Evolutionary conservation across 352 stramenopile genomes (phyloP).

Genomic region (Globisporangium middletonii): DNA sequence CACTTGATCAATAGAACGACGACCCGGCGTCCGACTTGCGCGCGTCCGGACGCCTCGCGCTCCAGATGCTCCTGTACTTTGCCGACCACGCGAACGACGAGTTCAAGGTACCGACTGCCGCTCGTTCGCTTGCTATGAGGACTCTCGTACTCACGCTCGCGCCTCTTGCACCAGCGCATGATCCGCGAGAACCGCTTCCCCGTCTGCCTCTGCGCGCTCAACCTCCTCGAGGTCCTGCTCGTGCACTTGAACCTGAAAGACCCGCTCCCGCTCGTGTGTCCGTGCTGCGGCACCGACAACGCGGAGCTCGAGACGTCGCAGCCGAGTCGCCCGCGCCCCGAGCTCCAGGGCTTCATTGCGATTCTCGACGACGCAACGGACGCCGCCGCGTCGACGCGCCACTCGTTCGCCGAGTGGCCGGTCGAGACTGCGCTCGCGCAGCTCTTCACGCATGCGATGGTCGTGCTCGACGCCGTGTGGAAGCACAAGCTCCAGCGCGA

Average conservation of each 20-base stretch:
- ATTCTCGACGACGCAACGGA: constrained; percentile 42
- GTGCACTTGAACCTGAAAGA: constrained; percentile 68
- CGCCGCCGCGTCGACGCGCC: constrained; percentile 28
- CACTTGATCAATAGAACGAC: constrained; percentile 28
- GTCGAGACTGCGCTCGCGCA: constrained; percentile 50
- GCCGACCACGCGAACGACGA: constrained; percentile 63
- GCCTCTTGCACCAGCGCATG: constrained; percentile 33
- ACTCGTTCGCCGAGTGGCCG: constrained; percentile 30
- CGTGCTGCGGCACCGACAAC: constrained; percentile 65
- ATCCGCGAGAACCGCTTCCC: constrained; percentile 67
- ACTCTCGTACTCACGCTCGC: background rate
- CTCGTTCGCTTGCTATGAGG: no score
- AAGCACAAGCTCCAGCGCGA: constrained; percentile 41
- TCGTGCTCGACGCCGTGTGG: constrained; percentile 57
- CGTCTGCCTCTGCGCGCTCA: constrained; percentile 53
- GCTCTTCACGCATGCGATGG: constrained; percentile 54
- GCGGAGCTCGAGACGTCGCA: constrained; percentile 49
- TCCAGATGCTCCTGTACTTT: constrained; percentile 67
- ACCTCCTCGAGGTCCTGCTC: constrained; percentile 63
- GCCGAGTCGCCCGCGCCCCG: constrained; percentile 39
- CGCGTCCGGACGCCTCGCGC: constrained; percentile 44
- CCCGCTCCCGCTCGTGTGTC: constrained; percentile 51
- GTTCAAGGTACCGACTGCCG: constrained; percentile 34
- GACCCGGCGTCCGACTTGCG: constrained; percentile 57
- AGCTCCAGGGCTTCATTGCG: constrained; percentile 46